A percentile compares a stretch with the other conserved stretches of the same genome.
Conservation (phyloP, 768 basidiomycete genomes). For the Naganishia vaughanmartiniae region DNA sequence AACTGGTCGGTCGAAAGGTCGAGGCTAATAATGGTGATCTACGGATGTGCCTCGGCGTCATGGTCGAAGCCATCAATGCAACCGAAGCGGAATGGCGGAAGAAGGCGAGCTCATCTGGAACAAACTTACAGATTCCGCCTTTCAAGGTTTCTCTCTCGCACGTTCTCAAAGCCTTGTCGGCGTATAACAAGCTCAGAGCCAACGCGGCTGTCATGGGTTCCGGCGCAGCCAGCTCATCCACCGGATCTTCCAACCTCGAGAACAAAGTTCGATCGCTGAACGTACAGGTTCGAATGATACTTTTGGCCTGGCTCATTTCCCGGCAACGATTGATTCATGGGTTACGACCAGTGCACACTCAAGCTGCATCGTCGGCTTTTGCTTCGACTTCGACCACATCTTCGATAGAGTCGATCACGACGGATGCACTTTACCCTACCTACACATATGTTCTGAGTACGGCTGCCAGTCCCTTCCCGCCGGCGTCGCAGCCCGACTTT, state of each 20-base stretch:
- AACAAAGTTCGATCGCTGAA: slow-evolving; percentile 50
- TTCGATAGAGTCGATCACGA: slow-evolving; percentile 24
- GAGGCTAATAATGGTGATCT: slow-evolving; percentile 53
- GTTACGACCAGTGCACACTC: slow-evolving; percentile 24
- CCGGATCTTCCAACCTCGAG: slow-evolving; percentile 31
- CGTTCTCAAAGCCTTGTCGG: slow-evolving; percentile 48
- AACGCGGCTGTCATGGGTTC: slow-evolving; percentile 36
- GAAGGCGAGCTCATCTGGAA: slow-evolving; percentile 24
- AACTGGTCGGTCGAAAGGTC: slow-evolving; percentile 50
- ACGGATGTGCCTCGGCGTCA: slow-evolving; percentile 48
- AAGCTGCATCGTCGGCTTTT: slow-evolving; percentile 23
- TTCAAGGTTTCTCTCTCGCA: slow-evolving; percentile 47
- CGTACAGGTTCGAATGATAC: slow-evolving; percentile 51
- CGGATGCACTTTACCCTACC: slow-evolving; percentile 45
- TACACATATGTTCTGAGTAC: slow-evolving; percentile 49
- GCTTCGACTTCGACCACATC: not conserved
- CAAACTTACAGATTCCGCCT: slow-evolving; percentile 28
- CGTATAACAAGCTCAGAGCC: slow-evolving; percentile 46
- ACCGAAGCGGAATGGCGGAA: slow-evolving; percentile 51
- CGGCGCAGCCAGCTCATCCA: slow-evolving; percentile 9
- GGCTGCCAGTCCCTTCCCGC: slow-evolving; percentile 44
- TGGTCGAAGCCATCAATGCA: slow-evolving; percentile 44
- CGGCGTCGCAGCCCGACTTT: slow-evolving; percentile 50
- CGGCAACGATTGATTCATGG: slow-evolving; percentile 22
- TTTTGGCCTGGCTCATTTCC: slow-evolving; percentile 47